These are phyloP conservation scores for Arthrobotrys entomopaga DNA, from an alignment of 2,329 filamentous ascomycete genomes.

Conservation along the genomic window DNA sequence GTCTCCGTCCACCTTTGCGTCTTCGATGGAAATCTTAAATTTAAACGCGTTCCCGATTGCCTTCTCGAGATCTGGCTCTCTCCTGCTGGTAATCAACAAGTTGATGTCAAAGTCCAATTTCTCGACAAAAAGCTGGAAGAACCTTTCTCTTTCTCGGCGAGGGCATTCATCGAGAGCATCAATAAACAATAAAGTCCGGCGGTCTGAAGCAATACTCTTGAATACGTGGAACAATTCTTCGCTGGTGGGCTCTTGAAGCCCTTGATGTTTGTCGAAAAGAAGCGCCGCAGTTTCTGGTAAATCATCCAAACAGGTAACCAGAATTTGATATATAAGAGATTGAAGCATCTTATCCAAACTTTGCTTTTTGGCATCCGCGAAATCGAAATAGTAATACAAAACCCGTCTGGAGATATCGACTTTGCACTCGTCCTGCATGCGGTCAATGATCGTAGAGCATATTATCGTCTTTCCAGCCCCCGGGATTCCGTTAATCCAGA, in stretches of 20 bases:
- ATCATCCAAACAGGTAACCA: not conserved
- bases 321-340: constrained; percentile 32
- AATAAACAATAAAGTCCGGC: constrained; percentile 6
- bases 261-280: constrained; percentile 32
- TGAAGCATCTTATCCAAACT: constrained; percentile 22
- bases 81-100: constrained; percentile 31
- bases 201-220: not conserved
- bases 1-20: constrained; percentile 29
- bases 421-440: not conserved
- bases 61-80: constrained; percentile 38
- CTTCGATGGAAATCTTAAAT: constrained; percentile 24
- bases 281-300: constrained; percentile 17
- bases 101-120: not conserved
- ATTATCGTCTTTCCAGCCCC: constrained; percentile 46
- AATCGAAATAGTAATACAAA: constrained; percentile 47
- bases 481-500: constrained; percentile 45
- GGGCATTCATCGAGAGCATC: constrained; percentile 47
- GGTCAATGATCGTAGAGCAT: constrained; percentile 42
- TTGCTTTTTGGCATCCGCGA: constrained; percentile 34
- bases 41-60: not conserved
- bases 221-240: constrained; percentile 31
- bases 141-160: constrained; percentile 16
- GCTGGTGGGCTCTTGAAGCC: constrained; percentile 17
- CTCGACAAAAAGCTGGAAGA: constrained; percentile 17
- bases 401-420: not conserved